Percentiles rank a stretch among this genome's conserved stretches.
Conservation (phyloP, 2,329 filamentous ascomycete genomes). For the Fusarium graminum region DNA sequence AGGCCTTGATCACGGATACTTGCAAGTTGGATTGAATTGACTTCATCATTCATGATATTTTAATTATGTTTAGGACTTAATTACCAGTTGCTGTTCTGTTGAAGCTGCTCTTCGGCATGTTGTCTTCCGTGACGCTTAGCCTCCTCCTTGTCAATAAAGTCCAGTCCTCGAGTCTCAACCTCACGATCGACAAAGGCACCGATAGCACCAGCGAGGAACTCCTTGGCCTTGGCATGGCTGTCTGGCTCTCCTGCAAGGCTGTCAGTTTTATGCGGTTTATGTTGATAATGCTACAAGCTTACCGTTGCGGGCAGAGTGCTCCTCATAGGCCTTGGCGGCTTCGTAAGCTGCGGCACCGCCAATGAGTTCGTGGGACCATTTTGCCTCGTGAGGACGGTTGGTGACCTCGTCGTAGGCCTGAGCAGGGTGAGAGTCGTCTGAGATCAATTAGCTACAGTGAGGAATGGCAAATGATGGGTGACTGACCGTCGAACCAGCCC, state of each 20-base stretch:
- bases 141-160: conserved; percentile 48
- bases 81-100: conserved; percentile 26
- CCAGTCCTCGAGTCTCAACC: conserved; percentile 50
- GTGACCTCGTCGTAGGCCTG: conserved; percentile 48
- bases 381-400: conserved; percentile 49
- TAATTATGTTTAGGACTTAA: neutral
- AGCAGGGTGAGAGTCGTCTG: conserved; percentile 45
- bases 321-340: conserved; percentile 51
- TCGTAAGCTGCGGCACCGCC: conserved; percentile 52
- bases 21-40: neutral
- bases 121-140: conserved; percentile 49
- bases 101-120: conserved; percentile 47
- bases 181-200: conserved; percentile 52
- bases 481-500: conserved; percentile 33
- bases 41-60: neutral
- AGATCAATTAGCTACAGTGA: neutral
- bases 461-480: rapidly evolving
- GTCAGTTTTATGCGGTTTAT: neutral
- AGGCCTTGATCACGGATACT: too few species aligned
- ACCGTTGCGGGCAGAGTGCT: conserved; percentile 49
- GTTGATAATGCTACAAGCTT: neutral
- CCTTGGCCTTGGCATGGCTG: conserved; percentile 50
- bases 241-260: conserved; percentile 43
- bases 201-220: conserved; percentile 48
- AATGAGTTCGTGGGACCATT: conserved; percentile 51